These are phyloP conservation scores for Penicillium coffeae DNA, from an alignment of 495 filamentous ascomycete genomes.

Conservation along the genomic window DNA sequence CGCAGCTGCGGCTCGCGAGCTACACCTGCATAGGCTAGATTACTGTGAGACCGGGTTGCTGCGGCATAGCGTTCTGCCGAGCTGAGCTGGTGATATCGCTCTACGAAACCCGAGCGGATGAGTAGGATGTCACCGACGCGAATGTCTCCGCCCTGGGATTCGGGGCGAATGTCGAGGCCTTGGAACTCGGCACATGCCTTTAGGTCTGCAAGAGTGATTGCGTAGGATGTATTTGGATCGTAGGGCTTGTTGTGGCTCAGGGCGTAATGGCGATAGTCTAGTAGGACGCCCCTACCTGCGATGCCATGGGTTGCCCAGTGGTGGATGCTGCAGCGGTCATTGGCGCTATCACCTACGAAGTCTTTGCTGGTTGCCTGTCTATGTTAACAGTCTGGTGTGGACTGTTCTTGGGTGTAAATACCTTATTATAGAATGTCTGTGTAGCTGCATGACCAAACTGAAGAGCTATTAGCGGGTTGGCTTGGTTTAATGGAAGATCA, in stretches of 20 bases:
- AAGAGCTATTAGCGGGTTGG: background rate
- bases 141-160: conserved; percentile 56
- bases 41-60: conserved; percentile 40
- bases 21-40: conserved; percentile 52
- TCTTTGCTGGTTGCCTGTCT: conserved; percentile 38
- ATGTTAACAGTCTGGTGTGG: conserved; percentile 1
- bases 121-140: conserved; percentile 64
- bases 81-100: conserved; percentile 46
- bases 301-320: conserved; percentile 45
- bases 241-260: conserved; percentile 39
- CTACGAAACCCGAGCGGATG: conserved; percentile 62
- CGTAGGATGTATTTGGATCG: conserved; percentile 55
- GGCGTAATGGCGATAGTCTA: conserved; percentile 47
- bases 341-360: conserved; percentile 43
- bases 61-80: conserved; percentile 35
- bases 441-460: conserved; percentile 42
- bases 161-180: conserved; percentile 38
- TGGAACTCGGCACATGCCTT: conserved; percentile 53
- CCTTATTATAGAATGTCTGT: conserved; percentile 51
- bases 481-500: no score
- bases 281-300: conserved; percentile 46
- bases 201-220: conserved; percentile 57
- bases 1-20: conserved; percentile 54
- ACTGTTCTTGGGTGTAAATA: conserved; percentile 4
- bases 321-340: conserved; percentile 48